Conservation (phyloP, 805 yeast genomes). For the Naumovozyma dairenensis region DNA sequence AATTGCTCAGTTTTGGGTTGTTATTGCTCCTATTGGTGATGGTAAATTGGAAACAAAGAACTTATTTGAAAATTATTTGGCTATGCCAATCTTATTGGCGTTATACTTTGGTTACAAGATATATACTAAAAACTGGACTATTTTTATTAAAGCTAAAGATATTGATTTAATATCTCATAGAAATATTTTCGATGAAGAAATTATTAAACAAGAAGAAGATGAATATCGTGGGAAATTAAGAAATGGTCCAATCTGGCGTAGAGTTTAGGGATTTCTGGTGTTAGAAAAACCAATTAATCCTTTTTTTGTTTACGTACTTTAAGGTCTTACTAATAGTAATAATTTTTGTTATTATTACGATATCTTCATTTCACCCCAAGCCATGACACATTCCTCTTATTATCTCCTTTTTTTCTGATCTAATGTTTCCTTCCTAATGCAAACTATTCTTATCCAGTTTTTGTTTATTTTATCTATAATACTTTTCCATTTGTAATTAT, state of each 20-base stretch:
- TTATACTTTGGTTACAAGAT: slow-evolving; percentile 37
- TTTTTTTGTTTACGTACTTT: too few species aligned
- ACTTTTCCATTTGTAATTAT: too few species aligned
- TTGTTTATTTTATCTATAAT: too few species aligned
- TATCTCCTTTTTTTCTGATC: too few species aligned
- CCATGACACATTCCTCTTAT: too few species aligned
- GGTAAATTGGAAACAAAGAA: slow-evolving; percentile 30
- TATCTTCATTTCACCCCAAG: too few species aligned
- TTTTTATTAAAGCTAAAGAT: slow-evolving; percentile 23
- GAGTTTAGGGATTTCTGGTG: slow-evolving; percentile 24
- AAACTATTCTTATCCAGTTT: too few species aligned
- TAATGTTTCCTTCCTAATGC: too few species aligned
- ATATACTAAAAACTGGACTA: slow-evolving; percentile 37
- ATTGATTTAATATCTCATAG: slow-evolving; percentile 25
- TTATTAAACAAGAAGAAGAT: slow-evolving; percentile 26
- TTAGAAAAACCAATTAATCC: too few species aligned
- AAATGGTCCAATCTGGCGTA: slow-evolving; percentile 19
- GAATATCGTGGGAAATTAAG: slow-evolving; percentile 21
- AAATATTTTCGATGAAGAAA: slow-evolving; percentile 28
- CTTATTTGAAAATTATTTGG: slow-evolving; percentile 39
- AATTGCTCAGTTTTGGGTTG: slow-evolving; percentile 57
- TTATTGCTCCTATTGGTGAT: slow-evolving; percentile 43
- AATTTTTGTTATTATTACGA: too few species aligned
- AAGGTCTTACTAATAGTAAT: too few species aligned
- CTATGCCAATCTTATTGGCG: slow-evolving; percentile 36